Evolutionary conservation across 225 moss, liverwort and hornwort genomes (phyloP), one percentile per base, ranked within the genome.

Genomic region (Lunularia cruciata): DNA sequence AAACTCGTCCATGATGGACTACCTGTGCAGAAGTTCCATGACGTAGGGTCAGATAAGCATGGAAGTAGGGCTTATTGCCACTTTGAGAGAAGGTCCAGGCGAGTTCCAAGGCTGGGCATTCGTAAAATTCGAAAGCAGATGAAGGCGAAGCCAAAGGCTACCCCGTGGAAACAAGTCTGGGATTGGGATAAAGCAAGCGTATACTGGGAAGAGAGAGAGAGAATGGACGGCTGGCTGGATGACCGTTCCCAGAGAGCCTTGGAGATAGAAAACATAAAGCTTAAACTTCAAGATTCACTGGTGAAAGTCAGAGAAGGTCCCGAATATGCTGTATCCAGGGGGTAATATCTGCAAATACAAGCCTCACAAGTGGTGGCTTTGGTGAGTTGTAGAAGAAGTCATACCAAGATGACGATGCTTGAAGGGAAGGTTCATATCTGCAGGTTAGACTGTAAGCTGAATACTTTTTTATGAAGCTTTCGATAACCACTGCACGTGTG

Each of bases 111-210:
- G 57, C 80, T 77, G 76, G 87, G 69, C 37, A 63, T 72, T 53
- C 32, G 48, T 25, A 87, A 88, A 78, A 80, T 87, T 6, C 67
- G 85, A 56, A 87, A 77, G 36, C 76, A 77, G n/a, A 71, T 78
- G 61, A 75, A 69, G 63, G 75, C 75, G 20, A 83, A 77, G n/a
- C 8, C 36, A 11, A 64, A 77, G 31, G 75, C 69, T 58, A 8
- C 74, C 39, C 77, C 82, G 0, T 92, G 92, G 92, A 86, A 86
- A 73, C 86, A 90, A 76, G 86, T 96, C 1, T 96, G 92, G 92
- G 89, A 96, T 73, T 96, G 96, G 96, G 87, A 86, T n/a, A 90
- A 80, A 71, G 96, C 92, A 75, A 96, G 83, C 70, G 67, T 78
- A 67, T 78, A 75, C 31, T 90, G 92, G 96, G 90, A 87, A 78